Percentiles rank a stretch among this genome's conserved stretches.
Conservation (phyloP, 1,284 basidiomycete species). For the Marasmius tenuissimus region DNA sequence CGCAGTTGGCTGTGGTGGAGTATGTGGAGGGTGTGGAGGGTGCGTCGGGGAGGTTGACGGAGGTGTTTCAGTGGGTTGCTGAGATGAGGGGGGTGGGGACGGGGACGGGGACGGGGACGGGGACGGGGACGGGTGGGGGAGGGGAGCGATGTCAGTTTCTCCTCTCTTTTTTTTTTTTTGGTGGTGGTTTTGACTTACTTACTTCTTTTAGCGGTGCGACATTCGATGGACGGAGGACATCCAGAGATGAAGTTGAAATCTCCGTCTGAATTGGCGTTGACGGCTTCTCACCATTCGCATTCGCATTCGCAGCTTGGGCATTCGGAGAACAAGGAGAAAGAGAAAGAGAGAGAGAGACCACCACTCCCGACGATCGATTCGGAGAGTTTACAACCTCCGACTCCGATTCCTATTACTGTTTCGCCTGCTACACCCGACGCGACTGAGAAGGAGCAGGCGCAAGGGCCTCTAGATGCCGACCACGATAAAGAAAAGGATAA, state of each 20-base stretch:
- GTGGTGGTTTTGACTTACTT: neutral
- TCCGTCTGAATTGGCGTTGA: slow-evolving; percentile 22
- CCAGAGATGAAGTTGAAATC: slow-evolving; percentile 22
- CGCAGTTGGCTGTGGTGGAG: slow-evolving; percentile 83
- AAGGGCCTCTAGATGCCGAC: neutral
- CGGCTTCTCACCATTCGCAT: slow-evolving; percentile 6
- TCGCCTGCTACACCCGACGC: slow-evolving; percentile 33
- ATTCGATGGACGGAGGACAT: slow-evolving; percentile 12
- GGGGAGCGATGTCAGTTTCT: no score
- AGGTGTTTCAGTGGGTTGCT: slow-evolving; percentile 85
- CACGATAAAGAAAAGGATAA: slow-evolving; percentile 13
- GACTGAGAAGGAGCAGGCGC: neutral
- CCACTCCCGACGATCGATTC: neutral
- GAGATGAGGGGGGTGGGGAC: slow-evolving; percentile 54
- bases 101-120: no score
- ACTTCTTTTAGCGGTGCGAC: slow-evolving; percentile 5
- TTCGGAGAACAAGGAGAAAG: slow-evolving; percentile 11
- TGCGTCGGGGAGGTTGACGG: slow-evolving; percentile 82
- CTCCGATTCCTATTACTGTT: slow-evolving; percentile 34
- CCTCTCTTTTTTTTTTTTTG: no score
- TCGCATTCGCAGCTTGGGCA: slow-evolving; percentile 24
- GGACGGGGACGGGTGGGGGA: no score
- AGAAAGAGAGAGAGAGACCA: neutral
- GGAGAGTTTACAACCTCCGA: slow-evolving; percentile 14
- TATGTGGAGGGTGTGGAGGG: slow-evolving; percentile 84